These are phyloP conservation scores for Diddensiella santjacobensis DNA, from an alignment of 805 yeast genomes.

Conservation along the genomic window DNA sequence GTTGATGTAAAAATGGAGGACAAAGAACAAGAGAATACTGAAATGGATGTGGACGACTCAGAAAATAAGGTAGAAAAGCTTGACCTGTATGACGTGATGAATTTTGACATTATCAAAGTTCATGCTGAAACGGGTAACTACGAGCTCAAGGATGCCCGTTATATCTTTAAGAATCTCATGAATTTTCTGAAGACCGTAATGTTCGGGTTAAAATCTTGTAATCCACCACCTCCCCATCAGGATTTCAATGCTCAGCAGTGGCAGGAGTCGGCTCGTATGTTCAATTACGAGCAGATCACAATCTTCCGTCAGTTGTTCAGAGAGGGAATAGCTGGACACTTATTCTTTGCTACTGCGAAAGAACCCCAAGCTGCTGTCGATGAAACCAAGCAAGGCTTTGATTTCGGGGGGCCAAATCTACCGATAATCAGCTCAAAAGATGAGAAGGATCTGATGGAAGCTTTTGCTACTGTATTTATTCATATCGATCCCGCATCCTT, in stretches of 20 bases:
- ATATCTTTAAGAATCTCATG: slow-evolving; percentile 81
- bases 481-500: slow-evolving; percentile 95
- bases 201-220: slow-evolving; percentile 83
- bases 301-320: slow-evolving; percentile 73
- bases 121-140: slow-evolving; percentile 50
- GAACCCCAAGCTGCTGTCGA: slow-evolving; percentile 31
- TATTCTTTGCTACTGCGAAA: slow-evolving; percentile 58
- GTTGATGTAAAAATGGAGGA: slow-evolving; percentile 11
- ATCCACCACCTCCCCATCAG: slow-evolving; percentile 60
- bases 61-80: slow-evolving; percentile 30
- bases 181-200: slow-evolving; percentile 86
- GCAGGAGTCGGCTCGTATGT: slow-evolving; percentile 84
- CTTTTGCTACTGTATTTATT: slow-evolving; percentile 87
- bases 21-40: slow-evolving; percentile 12
- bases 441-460: slow-evolving; percentile 93
- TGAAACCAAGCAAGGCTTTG: slow-evolving; percentile 26
- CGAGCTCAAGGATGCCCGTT: slow-evolving; percentile 82
- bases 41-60: slow-evolving; percentile 7
- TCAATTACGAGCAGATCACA: slow-evolving; percentile 75
- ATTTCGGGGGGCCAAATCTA: slow-evolving; percentile 59
- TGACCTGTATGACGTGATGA: slow-evolving; percentile 40
- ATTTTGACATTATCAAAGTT: slow-evolving; percentile 56
- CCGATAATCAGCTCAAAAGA: slow-evolving; percentile 88
- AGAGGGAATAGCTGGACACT: slow-evolving; percentile 78
- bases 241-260: slow-evolving; percentile 56